phyloP scores from a whole-genome alignment of 1,139 yeast genomes.

The Debaryomyces psychrophilus region DNA sequence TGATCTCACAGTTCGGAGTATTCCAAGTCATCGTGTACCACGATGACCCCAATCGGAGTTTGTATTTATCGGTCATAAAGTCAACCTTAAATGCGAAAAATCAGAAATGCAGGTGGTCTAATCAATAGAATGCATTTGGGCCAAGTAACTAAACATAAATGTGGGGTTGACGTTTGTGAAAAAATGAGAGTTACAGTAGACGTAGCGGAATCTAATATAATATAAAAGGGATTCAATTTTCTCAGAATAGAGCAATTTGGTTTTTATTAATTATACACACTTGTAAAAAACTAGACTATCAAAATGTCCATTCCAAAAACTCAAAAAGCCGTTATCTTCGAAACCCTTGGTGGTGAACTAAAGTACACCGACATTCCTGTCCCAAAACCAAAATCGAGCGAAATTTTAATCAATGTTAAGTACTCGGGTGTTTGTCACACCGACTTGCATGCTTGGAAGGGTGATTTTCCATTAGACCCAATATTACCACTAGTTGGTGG shows the following conservation, averaged over 20 bases:
- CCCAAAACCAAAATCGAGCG: conserved; percentile 69
- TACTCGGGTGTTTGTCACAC: conserved; percentile 84
- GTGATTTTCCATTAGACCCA: conserved; percentile 72
- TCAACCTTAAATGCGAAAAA: background rate
- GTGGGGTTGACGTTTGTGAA: background rate
- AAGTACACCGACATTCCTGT: conserved; percentile 66
- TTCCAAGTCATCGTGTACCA: background rate
- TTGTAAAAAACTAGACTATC: background rate
- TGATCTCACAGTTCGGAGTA: background rate
- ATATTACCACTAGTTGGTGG: conserved; percentile 79
- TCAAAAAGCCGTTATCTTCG: conserved; percentile 45
- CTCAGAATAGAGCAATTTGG: background rate
- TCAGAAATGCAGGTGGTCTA: background rate
- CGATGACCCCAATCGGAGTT: background rate
- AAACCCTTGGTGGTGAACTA: conserved; percentile 47
- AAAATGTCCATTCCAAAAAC: conserved; percentile 35
- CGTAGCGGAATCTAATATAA: background rate
- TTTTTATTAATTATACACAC: background rate
- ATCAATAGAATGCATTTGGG: too few relatives aligned
- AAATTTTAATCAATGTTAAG: conserved; percentile 65
- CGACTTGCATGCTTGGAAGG: conserved; percentile 79
- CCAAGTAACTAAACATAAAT: background rate
- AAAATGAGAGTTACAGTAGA: background rate
- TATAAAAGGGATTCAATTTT: background rate
- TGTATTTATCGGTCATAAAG: background rate